These are phyloP conservation scores for Penicillium oxalicum DNA, from an alignment of 2,329 filamentous ascomycete genomes.

Conservation along the genomic window DNA sequence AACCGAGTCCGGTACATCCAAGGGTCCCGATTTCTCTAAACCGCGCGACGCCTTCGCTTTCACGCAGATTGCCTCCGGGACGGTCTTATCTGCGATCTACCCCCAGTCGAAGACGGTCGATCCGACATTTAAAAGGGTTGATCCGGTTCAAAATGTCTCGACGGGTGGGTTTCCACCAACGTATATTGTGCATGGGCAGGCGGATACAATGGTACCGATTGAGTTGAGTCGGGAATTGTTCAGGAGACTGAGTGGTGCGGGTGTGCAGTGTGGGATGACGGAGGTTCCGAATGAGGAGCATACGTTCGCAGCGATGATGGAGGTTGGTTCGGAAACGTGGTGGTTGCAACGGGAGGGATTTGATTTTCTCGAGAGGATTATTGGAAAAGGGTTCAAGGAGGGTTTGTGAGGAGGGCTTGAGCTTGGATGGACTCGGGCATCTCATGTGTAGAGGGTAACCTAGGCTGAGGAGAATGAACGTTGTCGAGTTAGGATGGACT, in stretches of 20 bases:
- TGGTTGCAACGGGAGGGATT: slow-evolving; percentile 37
- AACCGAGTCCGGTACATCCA: slow-evolving; percentile 13
- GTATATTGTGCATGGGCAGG: slow-evolving; percentile 39
- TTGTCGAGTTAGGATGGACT: no score
- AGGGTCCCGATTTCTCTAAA: slow-evolving; percentile 32
- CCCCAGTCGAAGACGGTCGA: slow-evolving; percentile 16
- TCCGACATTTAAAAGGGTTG: slow-evolving; percentile 21
- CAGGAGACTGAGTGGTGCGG: slow-evolving; percentile 20
- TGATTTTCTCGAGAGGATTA: slow-evolving; percentile 36
- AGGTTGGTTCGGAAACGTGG: slow-evolving; percentile 32
- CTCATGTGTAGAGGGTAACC: no score
- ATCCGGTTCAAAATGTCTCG: slow-evolving; percentile 32
- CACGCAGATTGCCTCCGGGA: slow-evolving; percentile 39
- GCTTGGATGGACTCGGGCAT: no score
- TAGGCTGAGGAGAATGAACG: no score
- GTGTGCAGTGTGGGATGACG: slow-evolving; percentile 32
- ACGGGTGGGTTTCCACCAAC: slow-evolving; percentile 32
- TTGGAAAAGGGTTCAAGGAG: slow-evolving; percentile 10
- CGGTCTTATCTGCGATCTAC: slow-evolving; percentile 30
- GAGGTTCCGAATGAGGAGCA: slow-evolving; percentile 41
- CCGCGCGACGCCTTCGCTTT: slow-evolving; percentile 38
- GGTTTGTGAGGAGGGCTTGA: no score
- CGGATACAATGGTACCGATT: slow-evolving; percentile 38
- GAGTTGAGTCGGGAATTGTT: slow-evolving; percentile 31
- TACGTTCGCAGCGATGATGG: slow-evolving; percentile 41